Evolutionary conservation across 73 alveolate genomes (phyloP).

Genomic region (Paramecium sexaurelia): DNA sequence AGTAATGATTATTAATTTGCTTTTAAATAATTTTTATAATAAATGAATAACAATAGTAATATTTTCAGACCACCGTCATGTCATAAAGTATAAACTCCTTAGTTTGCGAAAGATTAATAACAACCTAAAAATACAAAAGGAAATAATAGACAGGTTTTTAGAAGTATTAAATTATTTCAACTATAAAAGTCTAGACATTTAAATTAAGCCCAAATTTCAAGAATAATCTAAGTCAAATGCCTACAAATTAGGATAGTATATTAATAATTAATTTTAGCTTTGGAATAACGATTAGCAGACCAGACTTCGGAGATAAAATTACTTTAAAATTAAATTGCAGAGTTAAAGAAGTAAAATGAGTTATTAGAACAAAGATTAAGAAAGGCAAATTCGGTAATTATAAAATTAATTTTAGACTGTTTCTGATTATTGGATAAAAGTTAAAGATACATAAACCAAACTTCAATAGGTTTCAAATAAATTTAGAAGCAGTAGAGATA

Average conservation of each 20-base stretch:
- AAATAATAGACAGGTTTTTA: not conserved
- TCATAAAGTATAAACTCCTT: conserved; percentile 12
- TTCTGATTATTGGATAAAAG: conserved; percentile 45
- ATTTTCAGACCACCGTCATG: conserved; percentile 7
- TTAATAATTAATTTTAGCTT: not conserved
- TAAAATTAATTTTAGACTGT: not conserved
- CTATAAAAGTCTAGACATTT: conserved; percentile 11
- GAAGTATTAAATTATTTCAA: not conserved
- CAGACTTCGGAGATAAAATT: not conserved
- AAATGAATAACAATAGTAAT: conserved; percentile 14
- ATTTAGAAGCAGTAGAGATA: not conserved
- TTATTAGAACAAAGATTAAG: not conserved
- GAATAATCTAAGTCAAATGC: conserved; percentile 26
- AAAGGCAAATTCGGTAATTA: conserved; percentile 9
- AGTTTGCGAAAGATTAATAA: conserved; percentile 10
- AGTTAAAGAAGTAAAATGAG: conserved; percentile 40
- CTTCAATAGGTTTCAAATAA: not conserved
- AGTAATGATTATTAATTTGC: not conserved
- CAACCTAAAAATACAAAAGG: not conserved
- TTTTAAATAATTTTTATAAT: not conserved
- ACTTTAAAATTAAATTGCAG: conserved; percentile 35
- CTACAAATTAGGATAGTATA: not conserved
- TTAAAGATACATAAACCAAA: conserved; percentile 6
- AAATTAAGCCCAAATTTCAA: conserved; percentile 25
- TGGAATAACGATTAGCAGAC: conserved; percentile 9